These are phyloP conservation scores for Claviceps pazoutovae DNA, from an alignment of 2,329 filamentous ascomycete species.

Conservation along the genomic window DNA sequence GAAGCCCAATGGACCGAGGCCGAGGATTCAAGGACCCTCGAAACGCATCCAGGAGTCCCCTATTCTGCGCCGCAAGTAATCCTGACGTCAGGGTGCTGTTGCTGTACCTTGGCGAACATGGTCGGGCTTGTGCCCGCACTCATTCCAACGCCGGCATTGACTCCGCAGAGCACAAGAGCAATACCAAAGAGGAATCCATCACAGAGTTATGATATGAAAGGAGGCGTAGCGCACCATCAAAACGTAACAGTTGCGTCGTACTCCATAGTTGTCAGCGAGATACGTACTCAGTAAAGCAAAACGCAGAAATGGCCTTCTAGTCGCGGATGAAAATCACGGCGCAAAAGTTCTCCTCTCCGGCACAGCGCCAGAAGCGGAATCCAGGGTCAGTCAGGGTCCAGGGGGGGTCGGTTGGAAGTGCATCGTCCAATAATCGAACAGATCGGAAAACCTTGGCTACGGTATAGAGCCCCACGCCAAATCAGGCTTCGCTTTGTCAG, in stretches of 20 bases:
- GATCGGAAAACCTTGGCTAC: conserved; percentile 13
- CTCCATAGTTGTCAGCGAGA: not conserved
- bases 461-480: not conserved
- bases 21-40: not conserved
- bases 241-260: not conserved
- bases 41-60: not conserved
- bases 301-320: not conserved
- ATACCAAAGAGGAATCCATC: not conserved
- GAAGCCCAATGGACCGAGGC: no score
- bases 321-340: not conserved
- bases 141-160: not conserved
- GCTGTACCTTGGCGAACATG: not conserved
- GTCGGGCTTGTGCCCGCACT: not conserved
- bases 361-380: conserved; percentile 1
- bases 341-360: not conserved
- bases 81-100: not conserved
- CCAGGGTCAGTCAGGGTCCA: conserved; percentile 17
- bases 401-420: conserved; percentile 6
- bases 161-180: not conserved
- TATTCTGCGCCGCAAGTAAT: not conserved
- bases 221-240: not conserved
- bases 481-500: not conserved
- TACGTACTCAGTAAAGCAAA: not conserved
- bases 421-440: conserved; percentile 22
- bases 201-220: not conserved